phyloP scores from a whole-genome alignment of 116 monocot genomes.

The Cymodocea nodosa region DNA sequence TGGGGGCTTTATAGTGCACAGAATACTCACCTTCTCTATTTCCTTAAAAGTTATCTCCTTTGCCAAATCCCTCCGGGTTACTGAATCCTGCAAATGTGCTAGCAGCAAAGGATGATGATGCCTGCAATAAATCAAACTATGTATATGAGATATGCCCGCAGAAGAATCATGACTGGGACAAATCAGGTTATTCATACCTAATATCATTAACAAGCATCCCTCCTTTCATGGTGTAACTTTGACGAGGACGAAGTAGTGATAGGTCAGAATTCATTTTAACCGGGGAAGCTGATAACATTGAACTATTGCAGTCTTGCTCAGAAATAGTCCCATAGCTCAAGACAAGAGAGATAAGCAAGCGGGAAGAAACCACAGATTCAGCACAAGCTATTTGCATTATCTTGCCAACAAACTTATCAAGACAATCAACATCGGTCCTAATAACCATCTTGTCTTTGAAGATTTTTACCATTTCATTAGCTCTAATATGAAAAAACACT shows the following conservation, averaged over 20 bases:
- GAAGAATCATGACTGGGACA: not conserved
- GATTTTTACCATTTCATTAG: constrained; percentile 22
- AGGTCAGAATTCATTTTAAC: constrained; percentile 57
- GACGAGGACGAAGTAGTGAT: constrained; percentile 63
- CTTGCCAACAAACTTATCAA: constrained; percentile 54
- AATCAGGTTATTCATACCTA: constrained; percentile 25
- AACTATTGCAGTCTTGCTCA: constrained; percentile 18
- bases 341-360: constrained; percentile 61
- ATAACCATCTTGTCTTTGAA: constrained; percentile 28
- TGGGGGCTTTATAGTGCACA: no score
- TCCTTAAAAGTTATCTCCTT: constrained; percentile 51
- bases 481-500: constrained; percentile 52
- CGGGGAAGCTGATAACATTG: constrained; percentile 17
- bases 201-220: constrained; percentile 46
- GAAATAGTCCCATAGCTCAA: constrained; percentile 53
- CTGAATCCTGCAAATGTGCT: constrained; percentile 81
- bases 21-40: constrained; percentile 51
- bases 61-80: constrained; percentile 62
- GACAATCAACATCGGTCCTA: constrained; percentile 31
- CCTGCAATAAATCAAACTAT: constrained; percentile 23
- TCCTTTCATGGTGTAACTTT: constrained; percentile 82
- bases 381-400: constrained; percentile 36
- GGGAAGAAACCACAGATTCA: constrained; percentile 49
- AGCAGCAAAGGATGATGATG: constrained; percentile 78
- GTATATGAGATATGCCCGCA: not conserved